Evolutionary conservation across 129 eudicot genomes (phyloP), one percentile per base, ranked within the genome.

Genomic region (Heracleum sosnowskyi): DNA sequence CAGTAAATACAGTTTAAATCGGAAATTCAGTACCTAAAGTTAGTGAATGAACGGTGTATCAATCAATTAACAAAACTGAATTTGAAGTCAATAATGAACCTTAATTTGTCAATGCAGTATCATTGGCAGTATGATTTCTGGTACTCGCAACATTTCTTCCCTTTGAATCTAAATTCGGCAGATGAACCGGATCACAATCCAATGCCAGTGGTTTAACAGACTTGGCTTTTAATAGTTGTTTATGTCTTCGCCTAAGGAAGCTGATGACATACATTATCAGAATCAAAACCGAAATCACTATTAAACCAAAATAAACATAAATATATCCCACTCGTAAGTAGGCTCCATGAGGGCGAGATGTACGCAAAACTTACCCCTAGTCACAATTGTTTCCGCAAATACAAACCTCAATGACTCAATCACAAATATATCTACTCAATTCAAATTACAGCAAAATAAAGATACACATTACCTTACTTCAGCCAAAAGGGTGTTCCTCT

Each of bases 171-270:
- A 73, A 55, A 49, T 57, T 69, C 24, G 28, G 73, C 4, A 35
- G 75, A 45, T 69, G 74, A 70, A 39, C 16, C 28, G 17, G 26
- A 51, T 69, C 49, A 35, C 47, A 60, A 15, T 39, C 71, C n/a
- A 11, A 68, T 33, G 76, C 69, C 13, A 60, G 16, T 4, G 53
- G 39, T 39, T 55, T 31, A 13, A 77, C 60, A 53, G 76, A 81
- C 71, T 78, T 68, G 29, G 17, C 49, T 76, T 79, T 82, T 45
- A 63, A 42, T 24, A 87, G 44, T 66, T 64, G 73, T 26, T 71
- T 85, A 69, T 24, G 87, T 73, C 84, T 85, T 12, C 51, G 83
- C 84, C 81, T 87, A 81, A 87, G 79, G 60, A 85, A 87, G 75
- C 91, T 87, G 86, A 60, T 9, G 15, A 57, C 3, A 24, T n/a